phyloP scores from a whole-genome alignment of 192 early-diverging fungal genomes.

The Gaertneriomyces sp. region DNA sequence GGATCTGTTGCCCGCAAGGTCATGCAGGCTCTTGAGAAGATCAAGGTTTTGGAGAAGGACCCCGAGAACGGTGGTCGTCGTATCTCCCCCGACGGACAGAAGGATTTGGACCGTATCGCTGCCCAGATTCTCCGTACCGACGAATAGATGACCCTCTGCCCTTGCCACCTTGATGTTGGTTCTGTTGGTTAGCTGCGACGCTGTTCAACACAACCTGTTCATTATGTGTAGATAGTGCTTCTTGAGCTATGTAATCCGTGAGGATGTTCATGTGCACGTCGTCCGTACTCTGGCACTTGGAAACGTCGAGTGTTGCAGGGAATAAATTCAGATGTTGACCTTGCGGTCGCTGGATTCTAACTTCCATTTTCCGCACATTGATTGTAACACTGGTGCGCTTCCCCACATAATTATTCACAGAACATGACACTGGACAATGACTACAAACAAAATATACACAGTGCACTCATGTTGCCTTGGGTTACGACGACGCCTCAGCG shows the following conservation, averaged over 20 bases:
- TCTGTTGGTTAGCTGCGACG: not conserved
- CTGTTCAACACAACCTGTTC: not conserved
- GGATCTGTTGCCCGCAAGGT: conserved; percentile 94
- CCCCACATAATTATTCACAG: not conserved
- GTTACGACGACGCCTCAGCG: too few species aligned
- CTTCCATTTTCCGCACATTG: not conserved
- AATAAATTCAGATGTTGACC: conserved; percentile 13
- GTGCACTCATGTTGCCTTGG: too few species aligned
- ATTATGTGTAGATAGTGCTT: not conserved
- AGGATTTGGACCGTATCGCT: conserved; percentile 98
- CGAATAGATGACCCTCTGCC: not conserved
- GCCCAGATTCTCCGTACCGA: conserved; percentile 51
- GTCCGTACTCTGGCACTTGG: conserved; percentile 7
- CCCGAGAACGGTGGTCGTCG: conserved; percentile 79
- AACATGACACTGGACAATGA: too few species aligned
- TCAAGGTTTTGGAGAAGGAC: conserved; percentile 93
- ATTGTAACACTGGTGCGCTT: not conserved
- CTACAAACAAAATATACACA: too few species aligned
- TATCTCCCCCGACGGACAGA: conserved; percentile 94
- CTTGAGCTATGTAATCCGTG: not conserved
- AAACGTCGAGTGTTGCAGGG: conserved; percentile 5
- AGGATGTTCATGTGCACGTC: not conserved
- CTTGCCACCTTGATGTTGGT: not conserved
- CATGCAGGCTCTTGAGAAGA: conserved; percentile 97
- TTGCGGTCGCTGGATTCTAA: conserved; percentile 3